phyloP scores from a whole-genome alignment of 2,329 filamentous ascomycete species.

The Curvularia lunata region DNA sequence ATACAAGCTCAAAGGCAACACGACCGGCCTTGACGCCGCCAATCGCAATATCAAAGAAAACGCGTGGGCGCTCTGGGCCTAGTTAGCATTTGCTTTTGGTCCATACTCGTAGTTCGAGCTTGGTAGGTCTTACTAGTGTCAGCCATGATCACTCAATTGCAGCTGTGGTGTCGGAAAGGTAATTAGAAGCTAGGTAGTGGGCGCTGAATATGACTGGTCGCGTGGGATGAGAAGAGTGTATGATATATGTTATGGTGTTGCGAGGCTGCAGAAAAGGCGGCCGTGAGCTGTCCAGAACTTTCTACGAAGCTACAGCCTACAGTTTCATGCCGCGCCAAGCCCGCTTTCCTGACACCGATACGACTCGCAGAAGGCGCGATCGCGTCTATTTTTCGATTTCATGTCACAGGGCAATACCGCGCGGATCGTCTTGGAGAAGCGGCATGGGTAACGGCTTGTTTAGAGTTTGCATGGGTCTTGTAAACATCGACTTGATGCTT shows the following conservation, averaged over 20 bases:
- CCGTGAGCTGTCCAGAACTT: constrained; percentile 43
- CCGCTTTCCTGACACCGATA: constrained; percentile 16
- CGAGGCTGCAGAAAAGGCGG: constrained; percentile 33
- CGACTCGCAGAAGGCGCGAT: constrained; percentile 3
- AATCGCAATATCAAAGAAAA: constrained; percentile 93
- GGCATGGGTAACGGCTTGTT: not conserved
- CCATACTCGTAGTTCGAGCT: not conserved
- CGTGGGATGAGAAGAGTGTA: constrained; percentile 4
- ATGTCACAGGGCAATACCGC: not conserved
- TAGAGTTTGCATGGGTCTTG: constrained; percentile 5
- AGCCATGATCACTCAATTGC: constrained; percentile 32
- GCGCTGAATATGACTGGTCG: not conserved
- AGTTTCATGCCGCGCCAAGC: constrained; percentile 32
- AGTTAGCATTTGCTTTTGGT: constrained; percentile 10
- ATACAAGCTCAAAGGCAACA: constrained; percentile 82
- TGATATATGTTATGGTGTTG: constrained; percentile 10
- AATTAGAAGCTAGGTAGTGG: not conserved
- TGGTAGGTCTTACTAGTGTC: constrained; percentile 29
- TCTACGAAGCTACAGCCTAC: constrained; percentile 36
- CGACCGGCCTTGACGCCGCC: constrained; percentile 76
- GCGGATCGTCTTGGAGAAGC: not conserved
- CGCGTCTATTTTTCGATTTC: not conserved
- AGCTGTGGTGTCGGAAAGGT: not conserved
- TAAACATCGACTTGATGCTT: constrained; percentile 19
- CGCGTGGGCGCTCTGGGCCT: constrained; percentile 69